phyloP scores from a whole-genome alignment of 805 yeast species.

The Ogataea paraovalis region DNA sequence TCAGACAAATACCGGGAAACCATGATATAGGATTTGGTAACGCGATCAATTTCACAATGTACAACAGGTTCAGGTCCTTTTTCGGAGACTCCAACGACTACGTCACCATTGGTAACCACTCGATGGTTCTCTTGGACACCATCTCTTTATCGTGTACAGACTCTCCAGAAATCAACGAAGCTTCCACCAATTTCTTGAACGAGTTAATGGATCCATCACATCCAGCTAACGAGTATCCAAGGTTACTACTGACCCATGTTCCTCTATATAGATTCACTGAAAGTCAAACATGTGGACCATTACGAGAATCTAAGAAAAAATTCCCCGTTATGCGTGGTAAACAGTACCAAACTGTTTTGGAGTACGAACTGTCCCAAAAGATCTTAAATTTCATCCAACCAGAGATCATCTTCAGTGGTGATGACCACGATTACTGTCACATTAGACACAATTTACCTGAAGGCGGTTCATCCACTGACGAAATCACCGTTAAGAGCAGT shows the following conservation, averaged over 20 bases:
- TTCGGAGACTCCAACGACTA: constrained; percentile 68
- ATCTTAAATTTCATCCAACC: constrained; percentile 62
- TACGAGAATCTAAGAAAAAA: constrained; percentile 59
- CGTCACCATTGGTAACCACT: constrained; percentile 62
- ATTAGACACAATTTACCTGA: constrained; percentile 45
- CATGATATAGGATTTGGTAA: constrained; percentile 95
- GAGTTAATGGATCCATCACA: constrained; percentile 25
- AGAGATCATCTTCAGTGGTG: constrained; percentile 77
- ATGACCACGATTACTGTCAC: constrained; percentile 94
- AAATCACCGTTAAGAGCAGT: constrained; percentile 82
- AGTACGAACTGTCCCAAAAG: constrained; percentile 49
- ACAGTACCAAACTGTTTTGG: constrained; percentile 87
- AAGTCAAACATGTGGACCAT: constrained; percentile 63
- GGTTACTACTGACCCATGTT: constrained; percentile 77
- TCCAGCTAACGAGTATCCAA: constrained; percentile 41
- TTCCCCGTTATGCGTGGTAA: constrained; percentile 73
- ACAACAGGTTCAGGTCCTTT: constrained; percentile 57
- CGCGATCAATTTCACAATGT: constrained; percentile 51
- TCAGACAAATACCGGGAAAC: constrained; percentile 68
- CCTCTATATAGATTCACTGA: constrained; percentile 70
- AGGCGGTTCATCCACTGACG: constrained; percentile 31
- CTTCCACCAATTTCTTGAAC: constrained; percentile 52
- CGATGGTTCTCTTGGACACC: constrained; percentile 72
- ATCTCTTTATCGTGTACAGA: constrained; percentile 65
- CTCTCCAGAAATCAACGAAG: constrained; percentile 39